Evolutionary conservation across 306 rosid genomes (phyloP).

Genomic region (Arachis stenosperma): DNA sequence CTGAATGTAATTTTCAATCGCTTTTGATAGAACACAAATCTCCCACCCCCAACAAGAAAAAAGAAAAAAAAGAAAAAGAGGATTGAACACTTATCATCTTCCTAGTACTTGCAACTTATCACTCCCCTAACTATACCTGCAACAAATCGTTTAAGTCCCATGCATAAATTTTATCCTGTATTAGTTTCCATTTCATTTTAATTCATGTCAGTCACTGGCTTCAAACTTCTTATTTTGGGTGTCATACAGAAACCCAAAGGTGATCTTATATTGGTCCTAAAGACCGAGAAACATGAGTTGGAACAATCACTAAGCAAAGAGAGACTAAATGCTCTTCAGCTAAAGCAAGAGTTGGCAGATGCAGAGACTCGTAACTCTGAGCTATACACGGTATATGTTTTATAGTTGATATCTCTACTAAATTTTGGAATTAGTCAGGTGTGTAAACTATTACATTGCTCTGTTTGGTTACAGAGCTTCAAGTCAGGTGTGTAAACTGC

Average conservation of each 20-base stretch:
- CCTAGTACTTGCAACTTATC: not conserved
- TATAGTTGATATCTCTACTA: conserved; percentile 11
- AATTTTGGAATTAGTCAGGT: conserved; percentile 26
- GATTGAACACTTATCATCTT: too few relatives aligned
- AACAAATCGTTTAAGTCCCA: not conserved
- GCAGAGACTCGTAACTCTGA: conserved; percentile 76
- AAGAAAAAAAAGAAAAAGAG: too few relatives aligned
- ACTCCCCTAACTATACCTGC: not conserved
- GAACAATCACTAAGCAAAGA: conserved; percentile 76
- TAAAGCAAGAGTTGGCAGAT: conserved; percentile 79
- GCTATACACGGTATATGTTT: conserved; percentile 74
- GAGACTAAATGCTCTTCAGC: conserved; percentile 63
- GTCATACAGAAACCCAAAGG: conserved; percentile 68
- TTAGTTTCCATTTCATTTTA: conserved; percentile 20
- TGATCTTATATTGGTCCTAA: conserved; percentile 59
- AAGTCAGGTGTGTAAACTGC: not conserved
- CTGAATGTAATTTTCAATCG: not conserved
- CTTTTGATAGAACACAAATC: conserved; percentile 6
- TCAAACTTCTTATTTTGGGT: conserved; percentile 32
- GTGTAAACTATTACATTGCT: conserved; percentile 22
- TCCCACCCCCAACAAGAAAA: not conserved
- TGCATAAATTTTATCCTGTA: conserved; percentile 5
- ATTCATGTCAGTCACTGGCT: conserved; percentile 26
- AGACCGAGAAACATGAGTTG: conserved; percentile 77
- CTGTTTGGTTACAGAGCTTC: conserved; percentile 21